Evolutionary conservation across 2,329 filamentous ascomycete genomes (phyloP).

Genomic region (Akanthomyces muscarius): DNA sequence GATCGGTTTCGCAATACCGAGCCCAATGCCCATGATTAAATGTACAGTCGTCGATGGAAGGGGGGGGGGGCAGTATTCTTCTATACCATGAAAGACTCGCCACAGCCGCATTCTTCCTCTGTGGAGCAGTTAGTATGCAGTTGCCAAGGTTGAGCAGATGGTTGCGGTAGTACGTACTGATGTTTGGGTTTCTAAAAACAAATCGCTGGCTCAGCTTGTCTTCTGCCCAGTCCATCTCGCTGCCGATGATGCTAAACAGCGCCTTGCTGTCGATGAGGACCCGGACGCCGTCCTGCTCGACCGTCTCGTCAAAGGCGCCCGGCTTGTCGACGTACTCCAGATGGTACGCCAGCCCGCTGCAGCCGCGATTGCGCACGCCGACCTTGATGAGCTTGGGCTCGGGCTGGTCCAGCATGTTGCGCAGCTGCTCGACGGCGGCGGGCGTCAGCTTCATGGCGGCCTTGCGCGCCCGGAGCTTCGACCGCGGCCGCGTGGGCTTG

Average conservation of each 20-base stretch:
- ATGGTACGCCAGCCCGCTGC: constrained; percentile 89
- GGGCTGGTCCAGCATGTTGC: constrained; percentile 73
- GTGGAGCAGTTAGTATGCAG: constrained; percentile 30
- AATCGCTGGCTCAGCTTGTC: constrained; percentile 91
- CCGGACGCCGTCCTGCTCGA: constrained; percentile 94
- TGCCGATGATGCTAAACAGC: constrained; percentile 95
- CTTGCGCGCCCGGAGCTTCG: constrained; percentile 63
- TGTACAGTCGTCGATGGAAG: background rate
- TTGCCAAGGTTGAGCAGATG: too few species aligned
- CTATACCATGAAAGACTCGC: constrained; percentile 89
- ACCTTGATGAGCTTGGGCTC: constrained; percentile 91
- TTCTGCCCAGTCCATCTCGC: constrained; percentile 98
- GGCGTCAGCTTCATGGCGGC: constrained; percentile 85
- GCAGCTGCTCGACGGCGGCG: constrained; percentile 73
- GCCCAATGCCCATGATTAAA: background rate
- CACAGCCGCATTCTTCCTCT: constrained; percentile 96
- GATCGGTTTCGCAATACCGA: background rate
- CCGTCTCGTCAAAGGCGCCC: constrained; percentile 80
- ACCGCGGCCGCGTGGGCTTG: constrained; percentile 41
- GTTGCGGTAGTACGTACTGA: constrained; percentile 64
- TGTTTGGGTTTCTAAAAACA: constrained; percentile 95
- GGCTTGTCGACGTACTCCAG: constrained; percentile 93
- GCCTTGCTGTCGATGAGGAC: constrained; percentile 97
- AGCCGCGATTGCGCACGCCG: constrained; percentile 89
- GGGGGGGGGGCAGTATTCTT: background rate